Evolutionary conservation across 2,329 filamentous ascomycete genomes (phyloP), one percentile per base, ranked within the genome.

Genomic region (Aspergillus neotritici): DNA sequence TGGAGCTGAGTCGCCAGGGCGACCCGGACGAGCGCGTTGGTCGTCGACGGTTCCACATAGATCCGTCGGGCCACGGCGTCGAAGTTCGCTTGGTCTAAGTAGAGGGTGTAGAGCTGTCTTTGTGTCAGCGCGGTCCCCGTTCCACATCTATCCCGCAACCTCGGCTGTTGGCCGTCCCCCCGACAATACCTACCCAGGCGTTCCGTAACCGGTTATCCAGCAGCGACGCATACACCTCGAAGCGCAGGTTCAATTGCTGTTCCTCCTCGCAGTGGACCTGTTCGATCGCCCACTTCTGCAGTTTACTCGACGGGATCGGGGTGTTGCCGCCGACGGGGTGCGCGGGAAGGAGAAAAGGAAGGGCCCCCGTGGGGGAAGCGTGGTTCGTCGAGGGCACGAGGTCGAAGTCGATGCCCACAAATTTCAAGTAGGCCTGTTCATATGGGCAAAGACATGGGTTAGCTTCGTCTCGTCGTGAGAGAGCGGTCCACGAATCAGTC

Each of bases 301-400:
- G 72, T 55, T 83, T 86, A 52, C 71, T 78, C 3, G 83, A 79
- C 0, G 80, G 67, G 4, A 90, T 68, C 2, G 79, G 75, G 48
- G 55, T 58, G 41, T 51, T 60, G 6, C 67, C 60, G 40, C 68
- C 65, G 21, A 65, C 50, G 38, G 68, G 65, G 28, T 71, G 56
- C 11, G 54, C 62, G 8, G 86, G 84, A 7, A 91, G 76, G 34
- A 98, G 76, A 68, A 94, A 97, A 0, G 93, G 93, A 11, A 97
- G 76, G n/a, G 83, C 76, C 45, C 91, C 90, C 15, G 83, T 84
- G 0, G 91, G 91, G 2, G 90, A 95, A 40, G 91, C 89, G 71
- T 97, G 93, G 66, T 97, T 97, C 55, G 81, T 94, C 4, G 89
- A 94, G 4, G 87, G 70, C 5, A 80, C 71, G 40, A 84, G 71